Conservation (phyloP, 2,329 filamentous ascomycete species). For the Arthrobotrys sphaeroides region DNA sequence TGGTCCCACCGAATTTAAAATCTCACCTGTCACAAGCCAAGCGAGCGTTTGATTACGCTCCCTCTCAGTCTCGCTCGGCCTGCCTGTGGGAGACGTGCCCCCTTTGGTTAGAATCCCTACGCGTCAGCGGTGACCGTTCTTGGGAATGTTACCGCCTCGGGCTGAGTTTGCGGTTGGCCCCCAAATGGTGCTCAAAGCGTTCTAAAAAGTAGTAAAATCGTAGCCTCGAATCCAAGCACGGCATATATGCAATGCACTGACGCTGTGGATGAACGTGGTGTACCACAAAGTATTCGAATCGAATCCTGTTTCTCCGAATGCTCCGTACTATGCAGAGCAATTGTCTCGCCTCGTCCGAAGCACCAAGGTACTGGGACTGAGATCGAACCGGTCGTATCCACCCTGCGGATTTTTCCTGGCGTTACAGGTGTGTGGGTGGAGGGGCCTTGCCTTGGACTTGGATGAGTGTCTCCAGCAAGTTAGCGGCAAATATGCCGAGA, state of each 20-base stretch:
- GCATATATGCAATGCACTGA: neutral
- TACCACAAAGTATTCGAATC: neutral
- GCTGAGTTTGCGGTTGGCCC: slow-evolving; percentile 1
- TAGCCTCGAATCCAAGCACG: neutral
- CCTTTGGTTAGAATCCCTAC: slow-evolving; percentile 41
- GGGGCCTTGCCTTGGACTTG: neutral
- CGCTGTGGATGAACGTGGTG: neutral
- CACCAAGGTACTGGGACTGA: slow-evolving; percentile 50
- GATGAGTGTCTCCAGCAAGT: slow-evolving; percentile 20
- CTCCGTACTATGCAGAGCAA: neutral
- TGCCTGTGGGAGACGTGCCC: slow-evolving; percentile 4
- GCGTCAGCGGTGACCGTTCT: slow-evolving; percentile 51
- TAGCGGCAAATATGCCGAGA: slow-evolving; percentile 50
- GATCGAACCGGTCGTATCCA: slow-evolving; percentile 23
- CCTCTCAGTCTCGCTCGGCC: slow-evolving; percentile 21
- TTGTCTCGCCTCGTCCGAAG: neutral
- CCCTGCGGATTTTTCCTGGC: slow-evolving; percentile 26
- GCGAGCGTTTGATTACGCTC: slow-evolving; percentile 53
- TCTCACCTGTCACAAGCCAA: slow-evolving; percentile 53
- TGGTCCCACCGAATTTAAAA: slow-evolving; percentile 38
- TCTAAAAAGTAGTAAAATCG: too few species aligned
- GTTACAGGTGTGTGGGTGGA: slow-evolving; percentile 12
- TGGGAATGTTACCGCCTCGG: slow-evolving; percentile 47
- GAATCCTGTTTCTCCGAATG: neutral
- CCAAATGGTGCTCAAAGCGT: neutral